Percentiles rank a stretch among this genome's conserved stretches.
phyloP scores from a whole-genome alignment of 108 stramenopile genomes.

The Nannochloropsis gaditana region DNA sequence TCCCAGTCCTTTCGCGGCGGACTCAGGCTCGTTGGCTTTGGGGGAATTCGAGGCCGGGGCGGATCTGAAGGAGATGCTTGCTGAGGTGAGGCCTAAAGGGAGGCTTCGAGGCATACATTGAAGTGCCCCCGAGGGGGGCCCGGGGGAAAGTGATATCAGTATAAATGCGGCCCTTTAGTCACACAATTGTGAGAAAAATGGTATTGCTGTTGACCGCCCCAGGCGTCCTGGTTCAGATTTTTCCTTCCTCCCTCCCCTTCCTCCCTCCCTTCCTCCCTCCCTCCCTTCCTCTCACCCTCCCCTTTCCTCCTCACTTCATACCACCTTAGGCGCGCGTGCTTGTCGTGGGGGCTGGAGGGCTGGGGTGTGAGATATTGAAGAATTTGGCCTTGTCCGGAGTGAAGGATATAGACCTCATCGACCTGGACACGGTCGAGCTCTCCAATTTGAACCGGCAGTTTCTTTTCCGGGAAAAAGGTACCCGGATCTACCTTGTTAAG shows the following conservation, averaged over 20 bases:
- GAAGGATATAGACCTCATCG: constrained; percentile 80
- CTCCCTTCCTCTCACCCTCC: not conserved
- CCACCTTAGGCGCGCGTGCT: constrained; percentile 62
- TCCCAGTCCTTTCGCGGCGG: constrained; percentile 50
- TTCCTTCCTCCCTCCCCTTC: no score
- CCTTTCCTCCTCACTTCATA: not conserved
- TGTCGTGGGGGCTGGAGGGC: constrained; percentile 96
- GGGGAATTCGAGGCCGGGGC: constrained; percentile 55
- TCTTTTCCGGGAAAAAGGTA: constrained; percentile 64
- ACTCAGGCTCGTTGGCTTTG: constrained; percentile 55
- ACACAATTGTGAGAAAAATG: no score
- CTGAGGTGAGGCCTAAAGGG: constrained; percentile 3
- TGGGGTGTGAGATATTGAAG: constrained; percentile 95
- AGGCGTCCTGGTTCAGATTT: no score
- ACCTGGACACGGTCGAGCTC: constrained; percentile 97
- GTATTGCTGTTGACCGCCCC: no score
- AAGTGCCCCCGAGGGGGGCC: not conserved
- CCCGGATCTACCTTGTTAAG: not conserved
- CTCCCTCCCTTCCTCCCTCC: no score
- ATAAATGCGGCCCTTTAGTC: no score
- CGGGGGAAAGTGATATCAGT: not conserved
- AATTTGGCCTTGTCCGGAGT: constrained; percentile 85
- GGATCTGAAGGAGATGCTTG: constrained; percentile 30
- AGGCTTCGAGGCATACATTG: constrained; percentile 16
- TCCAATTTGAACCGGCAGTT: constrained; percentile 97